phyloP scores from a whole-genome alignment of 129 eudicot genomes.

The Chrysanthemum makinoi region DNA sequence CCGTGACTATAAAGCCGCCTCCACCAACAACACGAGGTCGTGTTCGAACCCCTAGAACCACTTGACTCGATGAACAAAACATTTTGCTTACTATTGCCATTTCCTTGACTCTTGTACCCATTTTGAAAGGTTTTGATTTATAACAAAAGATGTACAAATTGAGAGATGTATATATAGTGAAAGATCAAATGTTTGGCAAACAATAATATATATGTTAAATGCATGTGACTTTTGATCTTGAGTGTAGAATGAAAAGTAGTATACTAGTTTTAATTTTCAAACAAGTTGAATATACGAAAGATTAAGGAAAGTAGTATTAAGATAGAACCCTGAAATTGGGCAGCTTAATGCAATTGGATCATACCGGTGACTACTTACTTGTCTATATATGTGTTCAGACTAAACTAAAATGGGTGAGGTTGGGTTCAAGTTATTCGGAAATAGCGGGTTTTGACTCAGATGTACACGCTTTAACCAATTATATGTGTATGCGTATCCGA shows the following conservation, averaged over 20 bases:
- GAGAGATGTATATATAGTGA: background rate
- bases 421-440: too few relatives aligned
- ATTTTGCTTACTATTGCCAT: conserved; percentile 66
- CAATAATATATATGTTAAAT: background rate
- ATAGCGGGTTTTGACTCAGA: too few relatives aligned
- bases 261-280: background rate
- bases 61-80: conserved; percentile 61
- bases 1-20: conserved; percentile 73
- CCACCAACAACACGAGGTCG: conserved; percentile 74
- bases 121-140: conserved; percentile 27
- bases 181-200: conserved; percentile 48
- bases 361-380: conserved; percentile 10
- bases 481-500: too few relatives aligned
- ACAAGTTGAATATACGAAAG: conserved; percentile 4
- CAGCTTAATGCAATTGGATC: conserved; percentile 22
- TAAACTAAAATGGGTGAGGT: too few relatives aligned
- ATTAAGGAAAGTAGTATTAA: background rate
- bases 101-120: conserved; percentile 38
- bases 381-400: too few relatives aligned
- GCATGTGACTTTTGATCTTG: conserved; percentile 14
- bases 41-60: conserved; percentile 56
- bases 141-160: background rate
- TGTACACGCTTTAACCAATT: too few relatives aligned
- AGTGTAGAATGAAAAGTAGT: conserved; percentile 28
- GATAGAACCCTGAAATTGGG: conserved; percentile 30